Base-by-base conservation (phyloP, 345 rosid genomes). In the Eucalyptus melliodora region DNA sequence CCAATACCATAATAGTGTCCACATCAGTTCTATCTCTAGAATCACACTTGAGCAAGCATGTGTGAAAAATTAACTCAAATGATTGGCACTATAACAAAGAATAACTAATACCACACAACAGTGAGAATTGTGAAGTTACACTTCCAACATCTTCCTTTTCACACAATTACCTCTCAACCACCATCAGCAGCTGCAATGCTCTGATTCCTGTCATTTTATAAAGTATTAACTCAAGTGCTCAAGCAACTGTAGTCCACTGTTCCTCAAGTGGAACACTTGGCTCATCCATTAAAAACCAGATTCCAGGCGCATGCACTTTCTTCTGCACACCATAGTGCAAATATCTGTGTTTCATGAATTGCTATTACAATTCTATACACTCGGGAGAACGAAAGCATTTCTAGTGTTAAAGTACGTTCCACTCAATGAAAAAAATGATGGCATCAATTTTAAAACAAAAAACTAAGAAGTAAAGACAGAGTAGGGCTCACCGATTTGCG, bases 401-500 rank as follows among this genome's bases (percentile, higher is more conserved):
- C 85, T 40, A 77, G 85, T 37, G 45, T 77, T 77, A 6, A 37
- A 37, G 2, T 77, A 19, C 1, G 15, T 77, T 77, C 85, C 47
- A 21, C 47, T 88, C 1, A 53, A 50, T 37, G 50, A 37, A n/a
- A 16, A 67, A 1, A 88, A n/a, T 11, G 9, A 77, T 0, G 8
- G 60, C 50, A 30, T 72, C 53, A 77, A 6, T 24, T 24, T 47
- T 26, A 50, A 80, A 88, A 81, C n/a, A n/a, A 87, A n/a, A n/a
- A 14, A 60, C 5, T 45, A n/a, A 87, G 30, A 31, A n/a, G 9
- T 51, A 72, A n/a, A 19, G 21, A 88, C 30, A 45, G 37, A 44
- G 15, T 27, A 14, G 62, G 90, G 87, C 93, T 89, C 93, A 98
- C 99, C 9, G 99, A 98, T 95, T 97, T 96, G 10, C 88, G 90